phyloP scores from a whole-genome alignment of 2,329 filamentous ascomycete genomes.

The Hypoxylon sp. region DNA sequence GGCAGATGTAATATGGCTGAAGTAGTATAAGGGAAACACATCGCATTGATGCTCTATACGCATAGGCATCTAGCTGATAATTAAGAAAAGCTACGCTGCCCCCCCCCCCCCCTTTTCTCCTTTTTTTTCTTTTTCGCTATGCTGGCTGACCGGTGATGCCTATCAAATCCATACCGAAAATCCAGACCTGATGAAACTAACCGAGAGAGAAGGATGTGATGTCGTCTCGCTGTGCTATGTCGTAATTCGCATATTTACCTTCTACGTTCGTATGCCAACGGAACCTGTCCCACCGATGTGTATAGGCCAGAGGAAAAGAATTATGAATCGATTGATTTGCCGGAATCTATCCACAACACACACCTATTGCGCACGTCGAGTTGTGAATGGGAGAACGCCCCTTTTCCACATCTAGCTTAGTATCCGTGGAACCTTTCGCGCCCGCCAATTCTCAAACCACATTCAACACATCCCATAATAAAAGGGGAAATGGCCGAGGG shows the following conservation, averaged over 20 bases:
- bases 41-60: background rate
- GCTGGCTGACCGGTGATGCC: background rate
- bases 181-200: background rate
- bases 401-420: background rate
- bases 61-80: background rate
- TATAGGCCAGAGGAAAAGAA: background rate
- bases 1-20: background rate
- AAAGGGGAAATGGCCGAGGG: background rate
- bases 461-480: background rate
- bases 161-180: background rate
- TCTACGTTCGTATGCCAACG: background rate
- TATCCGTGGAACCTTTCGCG: background rate
- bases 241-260: background rate
- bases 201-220: background rate
- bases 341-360: background rate
- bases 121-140: background rate
- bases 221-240: background rate
- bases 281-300: background rate
- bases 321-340: background rate
- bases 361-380: background rate
- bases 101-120: no score
- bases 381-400: background rate
- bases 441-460: constrained; percentile 1
- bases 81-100: background rate
- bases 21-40: background rate